Evolutionary conservation across 2,329 filamentous ascomycete species (phyloP).

Genomic region (Keithomyces neogunnii): DNA sequence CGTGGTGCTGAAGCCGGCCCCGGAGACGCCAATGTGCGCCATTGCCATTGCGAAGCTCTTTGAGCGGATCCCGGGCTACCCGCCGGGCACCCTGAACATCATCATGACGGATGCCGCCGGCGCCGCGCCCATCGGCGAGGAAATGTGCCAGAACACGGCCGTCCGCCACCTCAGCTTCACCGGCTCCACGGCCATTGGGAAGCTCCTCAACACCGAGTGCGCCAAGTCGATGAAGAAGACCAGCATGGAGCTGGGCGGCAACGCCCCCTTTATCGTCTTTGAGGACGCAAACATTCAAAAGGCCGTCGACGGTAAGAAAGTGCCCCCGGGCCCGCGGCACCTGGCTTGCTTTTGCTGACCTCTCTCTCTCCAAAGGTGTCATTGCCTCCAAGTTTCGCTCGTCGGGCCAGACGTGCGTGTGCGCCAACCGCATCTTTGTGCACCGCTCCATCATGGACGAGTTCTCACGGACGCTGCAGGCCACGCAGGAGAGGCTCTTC

Average conservation of each 20-base stretch:
- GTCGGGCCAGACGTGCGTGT: slow-evolving; percentile 65
- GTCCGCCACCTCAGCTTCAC: slow-evolving; percentile 68
- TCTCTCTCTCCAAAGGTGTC: slow-evolving; percentile 21
- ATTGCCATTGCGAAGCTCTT: slow-evolving; percentile 61
- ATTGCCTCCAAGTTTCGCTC: slow-evolving; percentile 58
- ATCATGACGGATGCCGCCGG: slow-evolving; percentile 35
- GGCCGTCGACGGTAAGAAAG: slow-evolving; percentile 36
- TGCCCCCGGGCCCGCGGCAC: too few species aligned
- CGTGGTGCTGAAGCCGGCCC: slow-evolving; percentile 65
- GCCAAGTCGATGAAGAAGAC: slow-evolving; percentile 58
- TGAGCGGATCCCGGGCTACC: slow-evolving; percentile 58
- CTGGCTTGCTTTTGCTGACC: too few species aligned
- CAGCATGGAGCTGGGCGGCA: slow-evolving; percentile 62
- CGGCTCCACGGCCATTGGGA: slow-evolving; percentile 62
- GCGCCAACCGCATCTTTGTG: slow-evolving; percentile 51
- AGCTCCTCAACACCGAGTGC: slow-evolving; percentile 51
- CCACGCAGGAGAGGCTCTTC: slow-evolving; percentile 41
- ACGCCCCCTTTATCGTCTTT: slow-evolving; percentile 57
- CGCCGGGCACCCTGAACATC: slow-evolving; percentile 58
- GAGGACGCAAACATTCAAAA: slow-evolving; percentile 59
- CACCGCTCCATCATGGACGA: slow-evolving; percentile 52
- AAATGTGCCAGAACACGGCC: slow-evolving; percentile 33
- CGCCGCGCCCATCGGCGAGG: slow-evolving; percentile 35
- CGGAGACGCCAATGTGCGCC: slow-evolving; percentile 65
- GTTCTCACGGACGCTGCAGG: slow-evolving; percentile 44